Percentiles rank a stretch among this genome's conserved stretches.
Conservation (phyloP, 345 rosid species). For the Gossypium ekmanianum region DNA sequence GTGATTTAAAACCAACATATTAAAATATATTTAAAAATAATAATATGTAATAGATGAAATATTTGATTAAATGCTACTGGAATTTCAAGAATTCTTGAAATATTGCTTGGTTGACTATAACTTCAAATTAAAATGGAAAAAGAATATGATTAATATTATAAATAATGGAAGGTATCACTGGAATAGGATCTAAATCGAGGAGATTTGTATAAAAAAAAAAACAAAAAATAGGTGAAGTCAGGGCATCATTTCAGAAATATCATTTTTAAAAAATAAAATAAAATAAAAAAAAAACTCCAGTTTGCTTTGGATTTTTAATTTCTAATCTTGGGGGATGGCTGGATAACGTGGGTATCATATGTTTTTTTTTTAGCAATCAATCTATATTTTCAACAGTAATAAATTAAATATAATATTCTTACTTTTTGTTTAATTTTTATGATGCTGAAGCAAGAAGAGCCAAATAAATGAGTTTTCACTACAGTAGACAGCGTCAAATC, state of each 20-base stretch:
- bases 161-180: not conserved
- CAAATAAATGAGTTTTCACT: not conserved
- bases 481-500: not conserved
- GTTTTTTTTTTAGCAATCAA: not conserved
- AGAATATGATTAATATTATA: not conserved
- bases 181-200: constrained; percentile 8
- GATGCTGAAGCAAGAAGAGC: not conserved
- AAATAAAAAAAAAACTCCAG: no score
- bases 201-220: not conserved
- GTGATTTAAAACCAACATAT: no score
- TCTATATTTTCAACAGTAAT: not conserved
- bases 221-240: not conserved
- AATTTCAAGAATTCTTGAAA: no score
- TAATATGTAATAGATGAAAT: no score
- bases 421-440: not conserved
- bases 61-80: no score
- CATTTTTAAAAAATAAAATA: no score
- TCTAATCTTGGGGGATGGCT: not conserved
- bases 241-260: not conserved
- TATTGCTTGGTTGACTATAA: not conserved
- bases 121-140: not conserved
- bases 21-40: no score
- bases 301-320: not conserved
- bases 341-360: not conserved
- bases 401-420: not conserved